Evolutionary conservation across 495 filamentous ascomycete species (phyloP).

Genomic region (Elaphomyces granulatus): DNA sequence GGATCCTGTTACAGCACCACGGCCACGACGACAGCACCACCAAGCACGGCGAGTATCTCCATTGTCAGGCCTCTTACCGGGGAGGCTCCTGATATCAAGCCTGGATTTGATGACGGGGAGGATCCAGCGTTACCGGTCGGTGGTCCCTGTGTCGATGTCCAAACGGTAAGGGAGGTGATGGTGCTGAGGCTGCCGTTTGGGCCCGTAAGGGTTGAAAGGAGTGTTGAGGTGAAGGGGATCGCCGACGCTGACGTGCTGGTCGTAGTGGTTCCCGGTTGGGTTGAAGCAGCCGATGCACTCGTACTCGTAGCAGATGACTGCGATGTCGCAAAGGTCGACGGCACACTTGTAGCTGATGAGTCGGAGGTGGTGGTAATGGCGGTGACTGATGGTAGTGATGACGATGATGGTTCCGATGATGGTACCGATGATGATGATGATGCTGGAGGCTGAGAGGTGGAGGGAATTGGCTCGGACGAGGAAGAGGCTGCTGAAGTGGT

Average conservation of each 20-base stretch:
- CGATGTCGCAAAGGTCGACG: constrained; percentile 20
- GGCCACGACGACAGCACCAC: constrained; percentile 26
- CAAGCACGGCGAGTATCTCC: constrained; percentile 32
- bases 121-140: constrained; percentile 14
- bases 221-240: constrained; percentile 18
- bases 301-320: constrained; percentile 10
- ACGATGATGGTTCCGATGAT: constrained; percentile 38
- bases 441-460: constrained; percentile 30
- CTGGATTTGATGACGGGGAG: constrained; percentile 16
- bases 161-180: constrained; percentile 34
- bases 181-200: constrained; percentile 48
- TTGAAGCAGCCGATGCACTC: constrained; percentile 15
- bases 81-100: constrained; percentile 30
- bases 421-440: constrained; percentile 21
- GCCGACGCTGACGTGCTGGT: constrained; percentile 16
- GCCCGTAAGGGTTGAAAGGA: constrained; percentile 44
- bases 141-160: constrained; percentile 17
- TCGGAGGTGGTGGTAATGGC: constrained; percentile 34
- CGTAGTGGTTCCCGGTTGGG: constrained; percentile 12
- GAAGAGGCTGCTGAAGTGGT: constrained; percentile 24
- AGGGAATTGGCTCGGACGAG: constrained; percentile 26
- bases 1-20: constrained; percentile 20
- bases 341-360: constrained; percentile 17
- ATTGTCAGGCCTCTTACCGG: constrained; percentile 17
- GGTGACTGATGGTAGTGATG: constrained; percentile 38